Percentiles rank a stretch among this genome's conserved stretches.
Evolutionary conservation across 768 basidiomycete genomes (phyloP).

Genomic region (Pleurotus platypus): DNA sequence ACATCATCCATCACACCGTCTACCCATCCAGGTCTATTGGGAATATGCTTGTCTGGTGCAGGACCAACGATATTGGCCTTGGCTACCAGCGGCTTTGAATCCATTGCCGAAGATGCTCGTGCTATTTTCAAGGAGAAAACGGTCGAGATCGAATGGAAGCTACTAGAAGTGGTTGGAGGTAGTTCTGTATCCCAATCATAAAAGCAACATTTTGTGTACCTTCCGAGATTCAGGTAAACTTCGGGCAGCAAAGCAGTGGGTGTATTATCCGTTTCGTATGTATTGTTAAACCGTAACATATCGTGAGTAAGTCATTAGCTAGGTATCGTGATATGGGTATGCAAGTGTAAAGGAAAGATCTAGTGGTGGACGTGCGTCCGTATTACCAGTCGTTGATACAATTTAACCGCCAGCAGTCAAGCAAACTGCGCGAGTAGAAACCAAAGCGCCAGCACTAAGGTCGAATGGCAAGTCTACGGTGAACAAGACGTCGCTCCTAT

Average conservation of each 20-base stretch:
- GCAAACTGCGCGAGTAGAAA: constrained; percentile 88
- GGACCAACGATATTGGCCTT: constrained; percentile 97
- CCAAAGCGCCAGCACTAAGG: constrained; percentile 58
- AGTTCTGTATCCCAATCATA: constrained; percentile 25
- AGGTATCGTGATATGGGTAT: constrained; percentile 10
- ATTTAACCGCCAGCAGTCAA: constrained; percentile 72
- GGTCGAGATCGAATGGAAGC: constrained; percentile 87
- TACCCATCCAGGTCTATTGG: constrained; percentile 91
- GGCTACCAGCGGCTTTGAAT: constrained; percentile 80
- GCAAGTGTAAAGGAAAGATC: neutral
- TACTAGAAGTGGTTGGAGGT: constrained; percentile 62
- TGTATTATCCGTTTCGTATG: no score
- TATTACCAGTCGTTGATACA: neutral
- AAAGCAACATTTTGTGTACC: neutral
- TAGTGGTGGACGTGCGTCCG: no score
- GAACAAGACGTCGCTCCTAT: constrained; percentile 88
- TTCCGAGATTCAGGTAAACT: no score
- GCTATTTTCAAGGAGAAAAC: constrained; percentile 66
- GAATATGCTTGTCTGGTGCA: constrained; percentile 96
- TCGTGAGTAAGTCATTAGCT: neutral
- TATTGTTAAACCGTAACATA: no score
- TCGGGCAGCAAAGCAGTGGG: no score
- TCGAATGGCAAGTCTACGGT: constrained; percentile 84
- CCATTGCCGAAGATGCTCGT: constrained; percentile 80
- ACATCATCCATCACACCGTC: constrained; percentile 83